Evolutionary conservation across 371 early-diverging fungal genomes (phyloP), one percentile per base, ranked within the genome.

Genomic region (Mortierella polycephala): DNA sequence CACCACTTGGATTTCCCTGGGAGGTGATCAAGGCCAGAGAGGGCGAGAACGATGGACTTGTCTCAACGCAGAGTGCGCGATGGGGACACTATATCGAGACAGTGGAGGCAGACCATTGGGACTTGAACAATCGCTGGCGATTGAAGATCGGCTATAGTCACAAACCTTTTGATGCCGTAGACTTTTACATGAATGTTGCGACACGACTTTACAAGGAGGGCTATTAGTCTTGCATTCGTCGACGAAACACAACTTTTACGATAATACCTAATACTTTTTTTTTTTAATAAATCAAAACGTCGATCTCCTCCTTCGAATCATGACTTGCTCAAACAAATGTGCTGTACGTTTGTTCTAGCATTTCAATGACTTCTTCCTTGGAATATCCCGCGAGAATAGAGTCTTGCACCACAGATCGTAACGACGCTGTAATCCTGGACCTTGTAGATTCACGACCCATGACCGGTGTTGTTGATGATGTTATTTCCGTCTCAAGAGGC

Each of bases 31-130:
- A 87, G 42, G 82, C 82, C 30, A 83, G 85, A n/a, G 96, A 96
- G 75, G 98, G 96, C 11, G 86, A 87, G 0, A 97, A 97, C 74
- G 98, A 97, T 79, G 98, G 98, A n/a, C 79, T 97, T 46, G 98
- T 97, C 5, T 88, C 90, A 20, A 67, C 94, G 11, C 72, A 86
- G 13, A 90, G 90, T 64, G 96, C 96, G 7, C 85, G 85, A 69
- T 97, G 96, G 96, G 98, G 98, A 18, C 82, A 89, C 57, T 94
- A 95, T 67, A 72, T 95, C 40, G 92, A 92, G 47, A 92, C 93
- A 12, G 85, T 96, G 21, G 83, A 90, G 46, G 91, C 92, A 21
- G 92, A 94, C 68, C 96, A 97, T 75, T 97, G 93, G 90, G 94
- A 92, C 74, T 85, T 96, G 52, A 92, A 88, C 68, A 86, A 85